Percentiles rank a stretch among this genome's conserved stretches.
Conservation (phyloP, 1,284 basidiomycete genomes). For the Rhizoctonia solani region DNA sequence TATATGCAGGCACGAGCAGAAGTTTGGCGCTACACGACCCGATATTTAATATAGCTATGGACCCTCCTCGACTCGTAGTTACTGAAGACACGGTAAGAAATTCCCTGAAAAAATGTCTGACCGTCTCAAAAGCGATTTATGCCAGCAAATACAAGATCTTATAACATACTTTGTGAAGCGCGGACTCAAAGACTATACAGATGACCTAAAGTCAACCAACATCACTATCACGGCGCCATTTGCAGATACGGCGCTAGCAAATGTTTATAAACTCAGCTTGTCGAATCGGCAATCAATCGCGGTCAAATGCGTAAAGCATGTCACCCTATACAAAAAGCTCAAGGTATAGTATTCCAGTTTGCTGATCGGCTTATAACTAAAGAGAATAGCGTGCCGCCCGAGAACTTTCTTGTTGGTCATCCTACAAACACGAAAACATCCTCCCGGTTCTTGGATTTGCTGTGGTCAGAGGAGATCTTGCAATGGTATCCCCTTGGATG, state of each 20-base stretch:
- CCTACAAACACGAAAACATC: background rate
- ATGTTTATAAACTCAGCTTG: background rate
- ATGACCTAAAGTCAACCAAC: no score
- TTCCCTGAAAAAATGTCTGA: no score
- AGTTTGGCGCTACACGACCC: no score
- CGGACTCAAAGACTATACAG: no score
- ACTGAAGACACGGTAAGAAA: no score
- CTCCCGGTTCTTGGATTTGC: background rate
- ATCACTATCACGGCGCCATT: no score
- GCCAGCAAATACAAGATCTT: no score
- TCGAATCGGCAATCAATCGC: background rate
- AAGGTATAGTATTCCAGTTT: background rate
- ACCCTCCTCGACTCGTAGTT: no score
- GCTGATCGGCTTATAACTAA: background rate
- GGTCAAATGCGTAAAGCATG: background rate
- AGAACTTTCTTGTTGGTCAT: conserved; percentile 1
- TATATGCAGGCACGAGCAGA: no score
- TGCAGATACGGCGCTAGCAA: background rate
- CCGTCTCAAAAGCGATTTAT: no score
- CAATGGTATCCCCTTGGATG: background rate
- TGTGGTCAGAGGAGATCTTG: background rate
- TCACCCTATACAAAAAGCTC: background rate
- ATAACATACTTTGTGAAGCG: no score
- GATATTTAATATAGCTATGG: no score
- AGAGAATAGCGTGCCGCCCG: background rate